Conservation (phyloP, 2,329 filamentous ascomycete species). For the Talaromyces sp. region DNA sequence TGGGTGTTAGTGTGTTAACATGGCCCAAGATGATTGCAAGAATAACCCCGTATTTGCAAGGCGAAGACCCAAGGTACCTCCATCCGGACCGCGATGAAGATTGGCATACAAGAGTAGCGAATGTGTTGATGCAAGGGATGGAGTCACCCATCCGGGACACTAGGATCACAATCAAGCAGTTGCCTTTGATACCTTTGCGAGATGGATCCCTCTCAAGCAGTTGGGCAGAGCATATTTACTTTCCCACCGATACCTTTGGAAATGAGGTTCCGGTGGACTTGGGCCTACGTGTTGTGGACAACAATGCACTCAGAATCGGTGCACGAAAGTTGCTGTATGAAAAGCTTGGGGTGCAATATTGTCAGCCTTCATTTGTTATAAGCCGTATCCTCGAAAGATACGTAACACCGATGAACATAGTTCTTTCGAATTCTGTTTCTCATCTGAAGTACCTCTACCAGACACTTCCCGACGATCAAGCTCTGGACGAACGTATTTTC, state of each 20-base stretch:
- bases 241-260: neutral
- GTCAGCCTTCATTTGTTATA: neutral
- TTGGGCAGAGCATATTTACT: neutral
- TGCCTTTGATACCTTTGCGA: neutral
- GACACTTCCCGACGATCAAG: neutral
- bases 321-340: neutral
- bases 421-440: neutral
- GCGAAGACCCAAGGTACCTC: neutral
- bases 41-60: neutral
- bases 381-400: neutral
- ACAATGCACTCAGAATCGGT: neutral
- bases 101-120: neutral
- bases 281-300: neutral
- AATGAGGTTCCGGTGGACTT: neutral
- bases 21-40: neutral
- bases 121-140: neutral
- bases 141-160: neutral
- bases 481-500: neutral
- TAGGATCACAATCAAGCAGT: neutral
- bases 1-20: neutral
- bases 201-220: neutral
- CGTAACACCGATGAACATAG: neutral
- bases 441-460: constrained; percentile 3
- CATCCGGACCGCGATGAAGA: neutral
- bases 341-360: neutral